Evolutionary conservation across 1,284 basidiomycete genomes (phyloP).

Genomic region (Marasmius tenuissimus): DNA sequence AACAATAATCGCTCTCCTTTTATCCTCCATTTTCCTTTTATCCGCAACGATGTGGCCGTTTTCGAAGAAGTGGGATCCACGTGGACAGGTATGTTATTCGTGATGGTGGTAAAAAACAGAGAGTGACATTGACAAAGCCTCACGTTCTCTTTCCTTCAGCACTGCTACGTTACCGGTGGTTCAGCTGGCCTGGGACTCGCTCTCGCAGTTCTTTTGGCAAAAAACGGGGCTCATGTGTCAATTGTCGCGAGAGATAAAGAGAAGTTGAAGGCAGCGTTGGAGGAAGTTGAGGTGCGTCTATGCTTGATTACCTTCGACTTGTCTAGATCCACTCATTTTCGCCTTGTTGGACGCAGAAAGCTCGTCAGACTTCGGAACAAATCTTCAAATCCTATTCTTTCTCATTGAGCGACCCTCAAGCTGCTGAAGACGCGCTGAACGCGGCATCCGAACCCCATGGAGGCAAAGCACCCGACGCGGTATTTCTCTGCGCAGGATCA

Average conservation of each 20-base stretch:
- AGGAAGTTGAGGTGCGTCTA: conserved; percentile 58
- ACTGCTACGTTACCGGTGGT: conserved; percentile 81
- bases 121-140: neutral
- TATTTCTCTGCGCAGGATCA: conserved; percentile 79
- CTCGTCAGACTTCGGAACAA: conserved; percentile 53
- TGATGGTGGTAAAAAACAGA: neutral
- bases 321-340: neutral
- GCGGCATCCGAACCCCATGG: conserved; percentile 54
- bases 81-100: neutral
- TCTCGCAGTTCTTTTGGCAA: conserved; percentile 68
- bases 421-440: conserved; percentile 59
- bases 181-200: conserved; percentile 79
- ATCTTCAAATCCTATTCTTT: conserved; percentile 63
- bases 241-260: conserved; percentile 75
- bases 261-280: conserved; percentile 60
- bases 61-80: neutral
- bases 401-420: conserved; percentile 50
- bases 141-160: conserved; percentile 36
- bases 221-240: conserved; percentile 76
- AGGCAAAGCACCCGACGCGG: conserved; percentile 65
- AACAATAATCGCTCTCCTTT: neutral
- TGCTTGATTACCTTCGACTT: neutral
- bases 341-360: conserved; percentile 29
- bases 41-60: neutral
- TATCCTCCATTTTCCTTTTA: neutral